Evolutionary conservation across 106 monocot genomes (phyloP).

Genomic region (Triglochin maritima): DNA sequence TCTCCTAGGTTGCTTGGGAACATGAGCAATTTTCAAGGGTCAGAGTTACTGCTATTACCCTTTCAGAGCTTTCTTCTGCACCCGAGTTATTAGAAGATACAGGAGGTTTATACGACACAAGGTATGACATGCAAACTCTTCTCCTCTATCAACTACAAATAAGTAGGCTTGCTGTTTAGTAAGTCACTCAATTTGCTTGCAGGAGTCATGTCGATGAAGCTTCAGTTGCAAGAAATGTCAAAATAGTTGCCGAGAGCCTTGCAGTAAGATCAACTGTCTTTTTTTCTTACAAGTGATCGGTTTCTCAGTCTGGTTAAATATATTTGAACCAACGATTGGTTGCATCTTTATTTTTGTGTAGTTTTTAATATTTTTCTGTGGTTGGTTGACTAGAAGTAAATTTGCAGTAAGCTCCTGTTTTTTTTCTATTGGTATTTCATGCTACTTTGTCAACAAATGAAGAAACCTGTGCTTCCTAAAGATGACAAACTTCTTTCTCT

Average conservation of each 20-base stretch:
- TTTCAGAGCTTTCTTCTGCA: constrained; percentile 67
- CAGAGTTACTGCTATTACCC: constrained; percentile 84
- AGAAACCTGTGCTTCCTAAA: no score
- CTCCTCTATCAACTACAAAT: not conserved
- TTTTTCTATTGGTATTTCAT: no score
- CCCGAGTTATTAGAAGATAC: constrained; percentile 76
- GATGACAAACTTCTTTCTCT: no score
- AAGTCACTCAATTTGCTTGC: constrained; percentile 9
- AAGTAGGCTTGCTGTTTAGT: no score
- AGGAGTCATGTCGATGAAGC: constrained; percentile 58
- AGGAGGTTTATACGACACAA: constrained; percentile 64
- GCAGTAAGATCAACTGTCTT: constrained; percentile 42
- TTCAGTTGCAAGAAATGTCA: constrained; percentile 59
- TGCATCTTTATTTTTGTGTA: no score
- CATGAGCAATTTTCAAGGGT: constrained; percentile 96
- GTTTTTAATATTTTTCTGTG: no score
- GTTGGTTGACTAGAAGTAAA: no score
- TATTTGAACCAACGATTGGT: no score
- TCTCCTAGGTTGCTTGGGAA: constrained; percentile 85
- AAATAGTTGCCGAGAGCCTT: constrained; percentile 90
- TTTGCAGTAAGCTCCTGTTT: no score
- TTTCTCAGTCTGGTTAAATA: no score
- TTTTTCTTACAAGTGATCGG: no score
- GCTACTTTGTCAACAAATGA: no score
- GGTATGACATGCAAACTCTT: constrained; percentile 23